Evolutionary conservation across 2,329 filamentous ascomycete genomes (phyloP).

Genomic region (Penicillium fuscoglaucum): DNA sequence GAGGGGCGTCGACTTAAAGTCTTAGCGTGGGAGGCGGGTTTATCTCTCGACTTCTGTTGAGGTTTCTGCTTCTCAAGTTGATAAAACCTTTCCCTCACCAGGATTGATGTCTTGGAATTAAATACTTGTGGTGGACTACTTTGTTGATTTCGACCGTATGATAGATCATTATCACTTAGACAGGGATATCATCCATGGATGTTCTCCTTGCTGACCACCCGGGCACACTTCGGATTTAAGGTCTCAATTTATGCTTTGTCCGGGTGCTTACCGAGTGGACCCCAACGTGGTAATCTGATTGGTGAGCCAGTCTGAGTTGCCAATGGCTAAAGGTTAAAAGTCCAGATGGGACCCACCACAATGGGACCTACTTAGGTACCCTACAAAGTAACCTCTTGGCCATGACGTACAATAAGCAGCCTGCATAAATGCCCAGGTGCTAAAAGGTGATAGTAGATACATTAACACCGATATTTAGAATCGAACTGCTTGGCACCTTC

Average conservation of each 20-base stretch:
- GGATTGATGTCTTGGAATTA: background rate
- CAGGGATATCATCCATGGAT: too few relatives aligned
- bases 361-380: background rate
- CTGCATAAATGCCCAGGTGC: background rate
- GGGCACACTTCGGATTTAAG: background rate
- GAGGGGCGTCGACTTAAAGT: background rate
- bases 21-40: background rate
- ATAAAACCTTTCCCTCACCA: too few relatives aligned
- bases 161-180: background rate
- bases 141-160: background rate
- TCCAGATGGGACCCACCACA: background rate
- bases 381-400: background rate
- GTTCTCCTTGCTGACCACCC: background rate
- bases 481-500: background rate
- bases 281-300: background rate
- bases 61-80: background rate
- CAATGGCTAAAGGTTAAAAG: constrained; percentile 1
- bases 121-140: background rate
- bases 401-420: constrained; percentile 10
- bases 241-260: background rate
- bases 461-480: background rate
- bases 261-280: background rate
- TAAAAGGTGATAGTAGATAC: background rate
- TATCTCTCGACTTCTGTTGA: background rate
- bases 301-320: background rate